Conservation (phyloP, 2,329 filamentous ascomycete genomes). For the Fusarium brevicatenulatum region DNA sequence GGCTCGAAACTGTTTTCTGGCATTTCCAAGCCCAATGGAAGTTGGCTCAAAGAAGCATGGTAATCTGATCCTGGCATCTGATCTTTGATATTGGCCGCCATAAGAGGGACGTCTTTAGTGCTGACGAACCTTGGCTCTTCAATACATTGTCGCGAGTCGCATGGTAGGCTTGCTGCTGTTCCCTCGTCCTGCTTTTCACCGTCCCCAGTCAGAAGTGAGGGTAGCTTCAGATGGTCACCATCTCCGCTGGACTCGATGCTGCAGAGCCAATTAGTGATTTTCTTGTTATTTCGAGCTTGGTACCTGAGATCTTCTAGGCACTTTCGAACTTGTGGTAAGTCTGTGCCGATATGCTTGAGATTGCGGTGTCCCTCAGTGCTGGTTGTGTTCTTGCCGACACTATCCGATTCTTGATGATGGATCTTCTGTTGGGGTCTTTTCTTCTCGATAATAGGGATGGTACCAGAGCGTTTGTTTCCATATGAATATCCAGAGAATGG, state of each 20-base stretch:
- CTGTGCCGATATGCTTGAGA: background rate
- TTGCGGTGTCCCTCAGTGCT: background rate
- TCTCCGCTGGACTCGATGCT: background rate
- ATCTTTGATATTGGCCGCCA: background rate
- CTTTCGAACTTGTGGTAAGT: background rate
- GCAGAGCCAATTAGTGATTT: slow-evolving; percentile 13
- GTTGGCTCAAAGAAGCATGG: background rate
- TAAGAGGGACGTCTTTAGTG: background rate
- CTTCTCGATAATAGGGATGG: background rate
- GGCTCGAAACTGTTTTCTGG: background rate
- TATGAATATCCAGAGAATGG: slow-evolving; percentile 35
- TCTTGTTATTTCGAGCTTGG: background rate
- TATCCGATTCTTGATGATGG: background rate
- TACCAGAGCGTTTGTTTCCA: slow-evolving; percentile 19
- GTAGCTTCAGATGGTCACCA: background rate
- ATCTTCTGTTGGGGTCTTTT: background rate
- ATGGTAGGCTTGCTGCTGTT: background rate
- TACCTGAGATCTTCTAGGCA: background rate
- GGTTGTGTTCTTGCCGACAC: background rate
- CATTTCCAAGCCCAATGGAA: slow-evolving; percentile 10
- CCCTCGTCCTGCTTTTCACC: background rate
- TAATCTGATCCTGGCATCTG: background rate
- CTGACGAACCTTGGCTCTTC: background rate
- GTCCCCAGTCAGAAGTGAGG: background rate
- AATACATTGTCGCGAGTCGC: background rate